Percentiles rank a stretch among this genome's conserved stretches.
Conservation (phyloP, 768 basidiomycete species). For the Naematelia encephala region DNA sequence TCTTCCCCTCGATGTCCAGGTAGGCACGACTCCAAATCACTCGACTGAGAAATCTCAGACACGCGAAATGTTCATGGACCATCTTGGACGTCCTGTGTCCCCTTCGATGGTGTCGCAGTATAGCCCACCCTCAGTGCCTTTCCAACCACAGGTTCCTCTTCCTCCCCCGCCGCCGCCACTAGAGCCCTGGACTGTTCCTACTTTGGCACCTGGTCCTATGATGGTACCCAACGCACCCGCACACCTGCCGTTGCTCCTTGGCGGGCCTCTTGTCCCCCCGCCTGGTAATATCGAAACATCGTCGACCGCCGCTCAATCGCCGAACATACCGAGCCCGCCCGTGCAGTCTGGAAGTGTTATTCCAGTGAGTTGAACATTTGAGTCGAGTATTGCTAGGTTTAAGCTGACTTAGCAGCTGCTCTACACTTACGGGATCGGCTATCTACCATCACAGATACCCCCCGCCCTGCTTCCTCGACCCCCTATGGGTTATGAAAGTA, state of each 20-base stretch:
- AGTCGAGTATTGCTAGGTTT: too few relatives aligned
- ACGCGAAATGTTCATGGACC: slow-evolving; percentile 32
- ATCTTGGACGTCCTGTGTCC: slow-evolving; percentile 22
- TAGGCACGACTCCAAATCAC: slow-evolving; percentile 10
- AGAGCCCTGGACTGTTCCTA: not conserved
- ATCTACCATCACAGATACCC: not conserved
- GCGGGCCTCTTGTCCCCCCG: not conserved
- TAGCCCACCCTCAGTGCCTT: slow-evolving; percentile 8
- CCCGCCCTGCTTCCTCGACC: not conserved
- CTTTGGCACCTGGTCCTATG: not conserved
- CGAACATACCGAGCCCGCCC: not conserved
- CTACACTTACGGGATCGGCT: slow-evolving; percentile 4
- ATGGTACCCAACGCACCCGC: not conserved
- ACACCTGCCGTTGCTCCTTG: not conserved
- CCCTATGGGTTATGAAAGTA: too few relatives aligned
- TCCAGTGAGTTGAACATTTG: not conserved
- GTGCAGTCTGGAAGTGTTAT: not conserved
- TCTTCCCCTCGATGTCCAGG: slow-evolving; percentile 25
- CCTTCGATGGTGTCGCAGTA: slow-evolving; percentile 35
- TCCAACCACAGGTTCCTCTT: not conserved
- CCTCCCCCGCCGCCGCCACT: slow-evolving; percentile 4
- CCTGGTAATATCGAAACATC: not conserved
- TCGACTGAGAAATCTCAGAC: slow-evolving; percentile 15
- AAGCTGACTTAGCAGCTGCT: not conserved
- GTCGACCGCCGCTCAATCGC: not conserved